These are phyloP conservation scores for Dillenia turbinata DNA, from an alignment of 164 flowering plant genomes.

Conservation along the genomic window DNA sequence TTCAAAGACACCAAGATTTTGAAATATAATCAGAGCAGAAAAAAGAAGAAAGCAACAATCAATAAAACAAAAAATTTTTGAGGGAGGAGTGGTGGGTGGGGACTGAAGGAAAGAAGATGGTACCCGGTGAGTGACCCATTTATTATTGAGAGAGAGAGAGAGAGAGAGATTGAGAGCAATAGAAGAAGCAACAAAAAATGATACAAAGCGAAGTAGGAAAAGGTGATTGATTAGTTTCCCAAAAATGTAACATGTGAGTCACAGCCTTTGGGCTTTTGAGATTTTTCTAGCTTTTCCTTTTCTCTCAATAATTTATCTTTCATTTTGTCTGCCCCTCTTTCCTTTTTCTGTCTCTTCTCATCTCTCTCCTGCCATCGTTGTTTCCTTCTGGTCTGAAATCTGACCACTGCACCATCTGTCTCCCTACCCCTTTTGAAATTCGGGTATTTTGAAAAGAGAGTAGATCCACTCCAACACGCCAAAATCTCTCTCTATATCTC, in stretches of 20 bases:
- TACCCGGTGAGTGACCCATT: too few species aligned
- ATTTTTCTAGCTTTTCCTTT: constrained; percentile 3
- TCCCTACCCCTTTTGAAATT: too few species aligned
- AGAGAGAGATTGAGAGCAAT: neutral
- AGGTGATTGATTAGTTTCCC: neutral
- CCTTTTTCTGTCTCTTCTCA: neutral
- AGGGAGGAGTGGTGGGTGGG: neutral
- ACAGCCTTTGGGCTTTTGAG: neutral
- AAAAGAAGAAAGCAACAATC: neutral
- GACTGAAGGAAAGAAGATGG: too few species aligned
- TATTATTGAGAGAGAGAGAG: too few species aligned
- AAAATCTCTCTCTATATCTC: constrained; percentile 6
- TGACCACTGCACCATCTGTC: neutral
- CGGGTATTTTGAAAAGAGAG: neutral
- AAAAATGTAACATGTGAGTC: neutral
- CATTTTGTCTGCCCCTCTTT: constrained; percentile 6
- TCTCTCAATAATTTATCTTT: neutral
- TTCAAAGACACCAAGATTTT: too few species aligned
- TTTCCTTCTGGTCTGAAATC: constrained; percentile 7
- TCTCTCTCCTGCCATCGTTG: neutral
- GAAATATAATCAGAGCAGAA: too few species aligned
- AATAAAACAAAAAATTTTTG: neutral
- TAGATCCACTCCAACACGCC: constrained; percentile 29
- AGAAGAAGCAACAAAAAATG: neutral
- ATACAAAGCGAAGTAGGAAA: neutral